phyloP scores from a whole-genome alignment of 2,329 filamentous ascomycete genomes.

The Fusarium caatingaense region DNA sequence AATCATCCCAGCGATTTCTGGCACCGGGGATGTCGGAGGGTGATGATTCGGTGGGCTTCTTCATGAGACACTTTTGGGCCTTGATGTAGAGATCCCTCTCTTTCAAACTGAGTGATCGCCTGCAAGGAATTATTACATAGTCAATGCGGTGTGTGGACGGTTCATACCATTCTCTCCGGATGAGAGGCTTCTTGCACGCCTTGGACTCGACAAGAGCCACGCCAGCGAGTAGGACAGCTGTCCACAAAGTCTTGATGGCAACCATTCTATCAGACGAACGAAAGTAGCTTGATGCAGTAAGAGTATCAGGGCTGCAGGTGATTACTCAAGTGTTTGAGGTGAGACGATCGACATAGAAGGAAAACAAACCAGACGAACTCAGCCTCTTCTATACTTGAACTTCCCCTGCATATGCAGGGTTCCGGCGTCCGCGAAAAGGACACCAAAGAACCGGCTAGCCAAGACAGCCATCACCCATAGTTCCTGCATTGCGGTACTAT shows the following conservation, averaged over 20 bases:
- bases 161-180: slow-evolving; percentile 25
- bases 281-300: not conserved
- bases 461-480: not conserved
- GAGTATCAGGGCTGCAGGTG: slow-evolving; percentile 2
- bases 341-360: not conserved
- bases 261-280: slow-evolving; percentile 6
- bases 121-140: rapidly evolving
- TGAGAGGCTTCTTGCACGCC: slow-evolving; percentile 17
- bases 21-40: slow-evolving; percentile 15
- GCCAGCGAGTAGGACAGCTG: slow-evolving; percentile 4
- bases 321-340: not conserved
- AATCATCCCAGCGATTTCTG: slow-evolving; percentile 31
- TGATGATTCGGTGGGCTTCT: slow-evolving; percentile 13
- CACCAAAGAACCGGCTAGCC: not conserved
- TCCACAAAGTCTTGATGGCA: slow-evolving; percentile 13
- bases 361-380: not conserved
- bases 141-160: rapidly evolving
- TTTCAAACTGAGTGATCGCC: slow-evolving; percentile 18
- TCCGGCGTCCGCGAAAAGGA: not conserved
- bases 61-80: slow-evolving; percentile 37
- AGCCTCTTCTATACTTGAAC: not conserved
- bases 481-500: slow-evolving; percentile 1
- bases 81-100: slow-evolving; percentile 34
- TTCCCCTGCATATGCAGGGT: not conserved
- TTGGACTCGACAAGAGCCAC: slow-evolving; percentile 9